phyloP scores from a whole-genome alignment of 345 rosid species.

The Boechera divaricarpa region DNA sequence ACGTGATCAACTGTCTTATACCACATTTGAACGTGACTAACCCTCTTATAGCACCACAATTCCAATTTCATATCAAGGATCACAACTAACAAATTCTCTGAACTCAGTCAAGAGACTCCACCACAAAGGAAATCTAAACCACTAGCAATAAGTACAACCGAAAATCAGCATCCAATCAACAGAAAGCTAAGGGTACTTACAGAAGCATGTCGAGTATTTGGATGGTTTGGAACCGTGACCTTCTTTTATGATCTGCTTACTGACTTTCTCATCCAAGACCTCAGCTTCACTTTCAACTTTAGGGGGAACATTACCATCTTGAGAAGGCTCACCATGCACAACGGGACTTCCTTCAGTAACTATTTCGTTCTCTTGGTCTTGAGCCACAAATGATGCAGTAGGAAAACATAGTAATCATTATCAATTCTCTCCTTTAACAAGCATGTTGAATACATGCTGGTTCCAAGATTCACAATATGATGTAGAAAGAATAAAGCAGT shows the following conservation, averaged over 20 bases:
- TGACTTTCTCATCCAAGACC: conserved; percentile 80
- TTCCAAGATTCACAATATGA: background rate
- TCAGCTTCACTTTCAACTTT: conserved; percentile 71
- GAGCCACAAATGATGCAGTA: conserved; percentile 31
- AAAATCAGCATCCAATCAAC: background rate
- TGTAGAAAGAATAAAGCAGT: background rate
- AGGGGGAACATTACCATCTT: conserved; percentile 66
- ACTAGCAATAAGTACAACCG: background rate
- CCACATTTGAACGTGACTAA: conserved; percentile 13
- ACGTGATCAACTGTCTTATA: background rate
- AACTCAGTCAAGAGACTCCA: conserved; percentile 4
- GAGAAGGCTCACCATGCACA: conserved; percentile 66
- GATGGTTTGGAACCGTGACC: conserved; percentile 92
- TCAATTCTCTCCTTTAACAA: background rate
- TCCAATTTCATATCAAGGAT: conserved; percentile 5
- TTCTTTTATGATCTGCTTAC: conserved; percentile 68
- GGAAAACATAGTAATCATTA: conserved; percentile 13
- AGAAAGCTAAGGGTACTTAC: conserved; percentile 53
- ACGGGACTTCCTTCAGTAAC: conserved; percentile 60
- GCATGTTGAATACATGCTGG: background rate
- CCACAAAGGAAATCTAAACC: conserved; percentile 3
- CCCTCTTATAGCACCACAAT: background rate
- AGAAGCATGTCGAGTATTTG: conserved; percentile 89
- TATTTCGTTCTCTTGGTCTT: conserved; percentile 63
- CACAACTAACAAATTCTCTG: conserved; percentile 4